Evolutionary conservation across 805 yeast genomes (phyloP).

Genomic region (Kluyveromyces aestuarii): DNA sequence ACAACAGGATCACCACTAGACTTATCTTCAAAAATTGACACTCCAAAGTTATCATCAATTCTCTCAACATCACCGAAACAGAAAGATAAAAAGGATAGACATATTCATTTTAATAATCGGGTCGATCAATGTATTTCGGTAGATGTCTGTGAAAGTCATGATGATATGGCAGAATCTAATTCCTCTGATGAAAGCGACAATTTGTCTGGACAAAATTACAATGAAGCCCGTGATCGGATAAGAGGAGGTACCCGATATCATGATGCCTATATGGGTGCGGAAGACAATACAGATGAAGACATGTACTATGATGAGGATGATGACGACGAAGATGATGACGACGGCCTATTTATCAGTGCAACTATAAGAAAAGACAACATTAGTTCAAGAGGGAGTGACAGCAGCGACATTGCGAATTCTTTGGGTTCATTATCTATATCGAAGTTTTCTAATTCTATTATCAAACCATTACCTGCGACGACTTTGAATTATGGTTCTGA

Average conservation of each 20-base stretch:
- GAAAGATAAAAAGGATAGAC: conserved; percentile 32
- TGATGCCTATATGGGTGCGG: not conserved
- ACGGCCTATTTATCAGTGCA: conserved; percentile 27
- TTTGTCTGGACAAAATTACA: no score
- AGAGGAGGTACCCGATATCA: not conserved
- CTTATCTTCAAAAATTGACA: not conserved
- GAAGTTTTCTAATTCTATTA: conserved; percentile 37
- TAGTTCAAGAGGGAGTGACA: not conserved
- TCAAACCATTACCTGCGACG: conserved; percentile 79
- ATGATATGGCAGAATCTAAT: conserved; percentile 16
- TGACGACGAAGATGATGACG: conserved; percentile 27
- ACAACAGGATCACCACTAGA: not conserved
- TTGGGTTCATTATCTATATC: conserved; percentile 1
- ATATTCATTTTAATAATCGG: conserved; percentile 85
- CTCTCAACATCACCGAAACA: conserved; percentile 10
- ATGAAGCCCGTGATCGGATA: not conserved
- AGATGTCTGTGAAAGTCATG: conserved; percentile 30
- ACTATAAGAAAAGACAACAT: conserved; percentile 21
- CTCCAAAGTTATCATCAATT: conserved; percentile 11
- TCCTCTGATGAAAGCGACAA: not conserved
- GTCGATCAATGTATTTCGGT: conserved; percentile 92
- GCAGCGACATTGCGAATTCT: not conserved
- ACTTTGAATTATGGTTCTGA: conserved; percentile 70
- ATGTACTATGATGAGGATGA: conserved; percentile 15
- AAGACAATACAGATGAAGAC: not conserved